Percentiles rank a stretch among this genome's conserved stretches.
Evolutionary conservation across 2,329 filamentous ascomycete genomes (phyloP).

Genomic region (Sordariomycetes sp.): DNA sequence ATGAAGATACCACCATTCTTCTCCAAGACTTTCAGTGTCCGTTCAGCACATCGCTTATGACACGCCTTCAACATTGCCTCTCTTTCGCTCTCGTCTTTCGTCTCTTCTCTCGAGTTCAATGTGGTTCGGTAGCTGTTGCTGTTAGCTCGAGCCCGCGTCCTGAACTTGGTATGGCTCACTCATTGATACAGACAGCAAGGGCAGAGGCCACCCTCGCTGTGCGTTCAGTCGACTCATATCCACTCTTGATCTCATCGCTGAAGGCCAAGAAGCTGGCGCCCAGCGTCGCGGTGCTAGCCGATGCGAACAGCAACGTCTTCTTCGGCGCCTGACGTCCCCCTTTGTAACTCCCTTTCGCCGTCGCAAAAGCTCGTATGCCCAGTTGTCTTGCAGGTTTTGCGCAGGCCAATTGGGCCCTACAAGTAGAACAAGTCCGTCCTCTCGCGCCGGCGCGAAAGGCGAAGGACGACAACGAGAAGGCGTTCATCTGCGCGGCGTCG

Average conservation of each 20-base stretch:
- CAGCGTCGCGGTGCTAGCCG: slow-evolving; percentile 39
- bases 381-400: slow-evolving; percentile 17
- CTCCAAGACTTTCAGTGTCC: slow-evolving; percentile 80
- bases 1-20: slow-evolving; percentile 98
- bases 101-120: slow-evolving; percentile 58
- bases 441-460: slow-evolving; percentile 27
- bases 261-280: slow-evolving; percentile 43
- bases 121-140: slow-evolving; percentile 91
- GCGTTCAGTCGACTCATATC: slow-evolving; percentile 66
- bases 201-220: slow-evolving; percentile 69
- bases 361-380: slow-evolving; percentile 18
- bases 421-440: slow-evolving; percentile 37
- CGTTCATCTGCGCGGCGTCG: slow-evolving; percentile 29
- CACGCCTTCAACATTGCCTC: slow-evolving; percentile 67
- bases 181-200: slow-evolving; percentile 76
- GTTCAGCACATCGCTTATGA: slow-evolving; percentile 84
- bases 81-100: slow-evolving; percentile 54
- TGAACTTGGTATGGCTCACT: slow-evolving; percentile 40
- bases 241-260: slow-evolving; percentile 63
- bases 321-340: slow-evolving; percentile 13
- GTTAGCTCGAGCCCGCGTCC: too few species aligned
- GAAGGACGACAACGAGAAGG: slow-evolving; percentile 25
- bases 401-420: slow-evolving; percentile 28
- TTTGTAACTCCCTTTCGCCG: slow-evolving; percentile 9
- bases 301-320: slow-evolving; percentile 35